phyloP scores from a whole-genome alignment of 306 rosid genomes.

The Lathyrus oleraceus region DNA sequence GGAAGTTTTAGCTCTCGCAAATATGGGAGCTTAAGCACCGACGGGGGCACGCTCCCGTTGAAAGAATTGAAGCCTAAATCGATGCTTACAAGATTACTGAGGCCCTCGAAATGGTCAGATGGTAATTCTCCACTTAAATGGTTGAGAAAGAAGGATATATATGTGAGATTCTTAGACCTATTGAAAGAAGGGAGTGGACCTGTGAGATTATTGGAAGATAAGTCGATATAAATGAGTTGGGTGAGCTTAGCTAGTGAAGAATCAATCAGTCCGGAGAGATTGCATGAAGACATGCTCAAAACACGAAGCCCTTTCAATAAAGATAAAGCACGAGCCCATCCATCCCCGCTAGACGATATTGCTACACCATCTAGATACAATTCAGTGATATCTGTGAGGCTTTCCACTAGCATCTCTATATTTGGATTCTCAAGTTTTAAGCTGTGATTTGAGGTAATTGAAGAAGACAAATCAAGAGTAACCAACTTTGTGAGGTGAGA shows the following conservation, averaged over 20 bases:
- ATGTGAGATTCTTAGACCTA: conserved; percentile 26
- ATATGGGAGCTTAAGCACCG: conserved; percentile 27
- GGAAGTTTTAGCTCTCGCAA: conserved; percentile 19
- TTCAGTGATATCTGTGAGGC: conserved; percentile 38
- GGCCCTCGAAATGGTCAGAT: conserved; percentile 27
- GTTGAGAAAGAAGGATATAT: conserved; percentile 26
- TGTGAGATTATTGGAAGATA: conserved; percentile 23
- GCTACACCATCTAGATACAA: conserved; percentile 50
- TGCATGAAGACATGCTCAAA: conserved; percentile 39
- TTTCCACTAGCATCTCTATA: conserved; percentile 23
- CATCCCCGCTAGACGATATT: conserved; percentile 32
- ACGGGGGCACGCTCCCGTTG: conserved; percentile 29
- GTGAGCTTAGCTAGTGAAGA: conserved; percentile 34
- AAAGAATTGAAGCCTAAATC: conserved; percentile 22
- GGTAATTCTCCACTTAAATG: conserved; percentile 17
- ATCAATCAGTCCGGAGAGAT: conserved; percentile 45
- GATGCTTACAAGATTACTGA: conserved; percentile 9
- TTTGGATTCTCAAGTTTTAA: conserved; percentile 32
- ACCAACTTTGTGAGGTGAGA: conserved; percentile 36
- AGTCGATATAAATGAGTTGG: too few species aligned
- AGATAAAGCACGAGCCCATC: conserved; percentile 49
- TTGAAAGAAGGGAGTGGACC: conserved; percentile 46
- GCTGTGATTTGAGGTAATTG: neutral
- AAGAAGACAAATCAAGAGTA: conserved; percentile 38
- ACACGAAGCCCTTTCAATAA: conserved; percentile 18